Percentiles rank a stretch among this genome's conserved stretches.
Conservation (phyloP, 2,329 filamentous ascomycete genomes). For the Arthrobotrys megalospora region DNA sequence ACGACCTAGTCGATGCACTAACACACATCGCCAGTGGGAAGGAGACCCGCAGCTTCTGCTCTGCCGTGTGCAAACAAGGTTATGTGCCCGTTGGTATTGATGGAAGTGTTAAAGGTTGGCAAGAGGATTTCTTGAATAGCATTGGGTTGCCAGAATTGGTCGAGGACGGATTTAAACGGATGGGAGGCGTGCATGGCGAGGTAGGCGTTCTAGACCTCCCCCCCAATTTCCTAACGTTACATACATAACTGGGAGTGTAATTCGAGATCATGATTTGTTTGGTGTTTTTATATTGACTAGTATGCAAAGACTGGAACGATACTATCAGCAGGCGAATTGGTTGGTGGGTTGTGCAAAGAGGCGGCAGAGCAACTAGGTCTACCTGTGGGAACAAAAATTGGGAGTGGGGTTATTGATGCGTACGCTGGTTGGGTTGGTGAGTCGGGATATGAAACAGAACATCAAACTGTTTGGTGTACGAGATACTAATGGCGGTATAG, state of each 20-base stretch:
- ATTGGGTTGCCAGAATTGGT: constrained; percentile 89
- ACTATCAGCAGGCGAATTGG: constrained; percentile 90
- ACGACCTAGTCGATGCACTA: constrained; percentile 91
- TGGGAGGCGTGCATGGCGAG: constrained; percentile 95
- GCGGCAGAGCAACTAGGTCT: constrained; percentile 88
- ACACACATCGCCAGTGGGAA: constrained; percentile 94
- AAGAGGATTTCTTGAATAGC: constrained; percentile 88
- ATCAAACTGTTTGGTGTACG: background rate
- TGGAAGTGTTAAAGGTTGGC: constrained; percentile 97
- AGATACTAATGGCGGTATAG: constrained; percentile 20
- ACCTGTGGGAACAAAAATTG: constrained; percentile 88
- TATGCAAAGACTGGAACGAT: constrained; percentile 85
- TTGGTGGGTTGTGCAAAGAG: constrained; percentile 86
- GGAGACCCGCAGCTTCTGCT: constrained; percentile 94
- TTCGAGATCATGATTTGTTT: constrained; percentile 58
- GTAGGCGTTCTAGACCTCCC: constrained; percentile 75
- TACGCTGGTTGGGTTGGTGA: constrained; percentile 94
- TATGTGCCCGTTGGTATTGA: constrained; percentile 97
- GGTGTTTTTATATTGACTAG: constrained; percentile 51
- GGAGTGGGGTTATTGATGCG: constrained; percentile 96
- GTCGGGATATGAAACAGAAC: constrained; percentile 4
- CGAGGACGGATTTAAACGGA: constrained; percentile 89
- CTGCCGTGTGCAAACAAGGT: constrained; percentile 96
- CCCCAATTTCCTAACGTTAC: constrained; percentile 64
- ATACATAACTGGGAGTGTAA: constrained; percentile 48